Base-by-base conservation (phyloP, 805 yeast genomes). In the Saturnispora sekii region DNA sequence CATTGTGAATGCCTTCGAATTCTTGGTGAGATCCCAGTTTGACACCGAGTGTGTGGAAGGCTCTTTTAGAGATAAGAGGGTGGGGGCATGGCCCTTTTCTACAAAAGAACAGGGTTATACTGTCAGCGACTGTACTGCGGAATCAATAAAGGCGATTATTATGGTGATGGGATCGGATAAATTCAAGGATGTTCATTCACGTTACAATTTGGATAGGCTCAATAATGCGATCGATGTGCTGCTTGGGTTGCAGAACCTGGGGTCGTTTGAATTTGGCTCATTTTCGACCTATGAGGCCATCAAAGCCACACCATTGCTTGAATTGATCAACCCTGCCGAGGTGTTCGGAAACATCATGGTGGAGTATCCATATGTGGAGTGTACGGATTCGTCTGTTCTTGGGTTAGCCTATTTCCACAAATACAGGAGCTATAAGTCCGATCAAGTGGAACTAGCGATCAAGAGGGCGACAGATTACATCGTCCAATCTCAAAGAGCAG, bases 301-400 rank as follows among this genome's bases (percentile, higher is more conserved):
- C 50, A 80, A 88, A 53, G 88, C 95, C 0, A 77, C 95, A 0
- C 77, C 87, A 11, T 48, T 77, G 33, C 57, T 93, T 48, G 99
- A 93, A 59, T 56, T 64, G 43, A 66, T 93, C 47, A 90, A 90
- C 53, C 97, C 98, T 0, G 99, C 98, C 1, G 98, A 93, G 61
- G 98, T 93, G 0, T 93, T 93, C 65, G 96, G 95, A 47, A 89
- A 93, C 54, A 93, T 93, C 48, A 93, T 93, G 99, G 95, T 93
- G 21, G 99, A 93, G 63, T 93, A 86, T 60, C 97, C 98, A 0
- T 93, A 93, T 58, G 97, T 94, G 16, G 99, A 93, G 63, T 93
- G 99, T 62, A 88, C 97, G 0, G 98, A 94, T 63, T 89, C 97
- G 0, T 79, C 90, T 1, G 95, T 93, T 5, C 66, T 93, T 32